Base-by-base conservation (phyloP, 495 filamentous ascomycete species). In the Penicillium atrosanguineum region DNA sequence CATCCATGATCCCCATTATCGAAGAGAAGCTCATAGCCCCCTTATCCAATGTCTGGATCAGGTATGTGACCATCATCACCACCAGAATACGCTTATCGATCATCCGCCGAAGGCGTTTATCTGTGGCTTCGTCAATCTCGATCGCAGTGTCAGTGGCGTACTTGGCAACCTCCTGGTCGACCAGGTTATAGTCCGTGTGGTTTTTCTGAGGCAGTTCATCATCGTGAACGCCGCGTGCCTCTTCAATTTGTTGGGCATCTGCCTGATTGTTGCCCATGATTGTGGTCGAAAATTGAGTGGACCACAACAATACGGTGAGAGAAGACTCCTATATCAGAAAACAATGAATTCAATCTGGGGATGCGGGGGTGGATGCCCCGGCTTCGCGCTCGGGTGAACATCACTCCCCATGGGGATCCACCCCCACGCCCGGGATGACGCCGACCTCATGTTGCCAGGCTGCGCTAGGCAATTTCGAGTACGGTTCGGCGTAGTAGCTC, bases 1-100 rank as follows among this genome's bases (percentile, higher is more conserved):
- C 82, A 18, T 74, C 62, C 4, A 69, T 64, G 18, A 88, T 78
- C 3, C 82, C 83, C 85, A 88, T 87, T 40, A 87, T 85, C 29
- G 84, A 83, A 4, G 85, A 78, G 65, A 86, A 87, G 1, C 79
- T 81, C 69, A 88, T 56, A 1, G 83, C 85, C 6, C 84, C 85
- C 67, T 88, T 88, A 58, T 87, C 84, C 38, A 88, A 74, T 8
- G 85, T 82, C 44, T 89, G 86, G 4, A 87, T 64, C 55, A 89
- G 86, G 63, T 88, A 89, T 4, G 70, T 73, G 20, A 61, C 41
- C 41, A 73, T 64, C 68, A 71, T 69, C 28, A 78, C 65, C 1
- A 80, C 76, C 68, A 84, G 68, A 25, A 84, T 53, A 29, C 79
- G 73, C 36, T 65, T 62, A 56, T 83, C 79, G 44, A 84, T 84